Base-by-base conservation (phyloP, 805 yeast genomes). In the Ogataea wickerhamii region DNA sequence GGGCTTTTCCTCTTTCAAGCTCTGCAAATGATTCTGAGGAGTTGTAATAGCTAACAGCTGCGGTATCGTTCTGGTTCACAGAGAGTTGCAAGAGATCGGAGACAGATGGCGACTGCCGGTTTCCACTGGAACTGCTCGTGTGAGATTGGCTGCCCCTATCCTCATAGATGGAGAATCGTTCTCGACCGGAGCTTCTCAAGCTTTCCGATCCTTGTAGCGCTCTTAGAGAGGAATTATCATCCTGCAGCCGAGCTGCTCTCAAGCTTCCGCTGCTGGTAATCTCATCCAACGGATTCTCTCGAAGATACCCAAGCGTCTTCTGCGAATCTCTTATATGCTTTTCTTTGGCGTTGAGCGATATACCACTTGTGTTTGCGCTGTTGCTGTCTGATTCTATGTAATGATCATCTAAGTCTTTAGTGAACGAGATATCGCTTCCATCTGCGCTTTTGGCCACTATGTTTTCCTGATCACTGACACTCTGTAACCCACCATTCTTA, bases 111-210 rank as follows among this genome's bases (percentile, higher is more conserved):
- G 29, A 26, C n/a, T 26, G 29, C 25, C 8, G 11, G 18, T n/a
- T 24, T 31, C 16, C 14, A 17, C 16, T 22, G 12, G 25, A 22
- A 35, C 18, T 24, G 36, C 37, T 18, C 34, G 23, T 12, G 6
- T 27, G 16, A 10, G 10, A 10, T 18, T 18, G 20, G 22, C 32
- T 29, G 32, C 27, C 21, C 12, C 6, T 21, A 24, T 48, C 52
- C 8, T 42, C 28, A 37, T 45, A 45, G 11, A 48, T 40, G n/a
- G 44, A 34, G 30, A 48, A 45, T 6, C 18, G 29, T n/a, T 47
- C 41, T 10, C 10, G 30, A 27, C 8, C 25, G 21, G 36, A 24
- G 18, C 24, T 20, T 4, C 21, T 19, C 4, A 30, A 18, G 11
- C 25, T 34, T 19, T 31, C 44, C 20, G 38, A 23, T 5, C 26